These are phyloP conservation scores for Neofusicoccum parvum DNA, from an alignment of 2,329 filamentous ascomycete species.

Conservation along the genomic window DNA sequence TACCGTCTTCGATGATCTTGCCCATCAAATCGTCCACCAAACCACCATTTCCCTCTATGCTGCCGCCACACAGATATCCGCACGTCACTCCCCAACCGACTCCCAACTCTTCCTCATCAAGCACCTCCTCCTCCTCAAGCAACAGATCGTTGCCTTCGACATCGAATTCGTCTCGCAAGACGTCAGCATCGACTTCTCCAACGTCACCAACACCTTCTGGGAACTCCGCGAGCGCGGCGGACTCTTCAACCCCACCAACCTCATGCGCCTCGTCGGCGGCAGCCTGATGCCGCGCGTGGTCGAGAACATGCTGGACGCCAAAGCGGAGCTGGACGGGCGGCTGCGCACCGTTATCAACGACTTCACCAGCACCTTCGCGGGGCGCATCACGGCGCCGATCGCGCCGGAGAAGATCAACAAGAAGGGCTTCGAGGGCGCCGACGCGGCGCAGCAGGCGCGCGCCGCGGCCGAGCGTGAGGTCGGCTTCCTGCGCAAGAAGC, in stretches of 20 bases:
- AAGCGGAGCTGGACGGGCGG: slow-evolving; percentile 66
- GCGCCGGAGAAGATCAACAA: slow-evolving; percentile 30
- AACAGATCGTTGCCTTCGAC: slow-evolving; percentile 93
- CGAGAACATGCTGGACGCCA: slow-evolving; percentile 72
- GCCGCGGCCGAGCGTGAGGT: slow-evolving; percentile 61
- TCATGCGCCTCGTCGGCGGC: slow-evolving; percentile 60
- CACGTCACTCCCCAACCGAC: slow-evolving; percentile 67
- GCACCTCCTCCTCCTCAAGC: slow-evolving; percentile 92
- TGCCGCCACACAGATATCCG: slow-evolving; percentile 71
- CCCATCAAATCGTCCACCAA: slow-evolving; percentile 83
- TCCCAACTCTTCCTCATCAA: slow-evolving; percentile 91
- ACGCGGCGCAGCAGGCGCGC: slow-evolving; percentile 41
- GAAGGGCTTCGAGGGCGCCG: slow-evolving; percentile 17
- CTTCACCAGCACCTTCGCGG: slow-evolving; percentile 62
- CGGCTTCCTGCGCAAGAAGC: slow-evolving; percentile 55
- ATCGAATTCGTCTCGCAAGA: slow-evolving; percentile 72
- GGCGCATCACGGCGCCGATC: slow-evolving; percentile 57
- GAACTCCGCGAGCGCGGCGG: slow-evolving; percentile 66
- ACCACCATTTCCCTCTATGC: slow-evolving; percentile 81
- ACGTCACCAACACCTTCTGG: slow-evolving; percentile 66
- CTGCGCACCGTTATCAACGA: slow-evolving; percentile 66
- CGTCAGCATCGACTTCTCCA: slow-evolving; percentile 67
- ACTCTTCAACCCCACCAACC: slow-evolving; percentile 66
- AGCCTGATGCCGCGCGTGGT: slow-evolving; percentile 66
- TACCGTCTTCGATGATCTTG: slow-evolving; percentile 70